Base-by-base conservation (phyloP, 2,329 filamentous ascomycete genomes). In the Calonectria honghensis region DNA sequence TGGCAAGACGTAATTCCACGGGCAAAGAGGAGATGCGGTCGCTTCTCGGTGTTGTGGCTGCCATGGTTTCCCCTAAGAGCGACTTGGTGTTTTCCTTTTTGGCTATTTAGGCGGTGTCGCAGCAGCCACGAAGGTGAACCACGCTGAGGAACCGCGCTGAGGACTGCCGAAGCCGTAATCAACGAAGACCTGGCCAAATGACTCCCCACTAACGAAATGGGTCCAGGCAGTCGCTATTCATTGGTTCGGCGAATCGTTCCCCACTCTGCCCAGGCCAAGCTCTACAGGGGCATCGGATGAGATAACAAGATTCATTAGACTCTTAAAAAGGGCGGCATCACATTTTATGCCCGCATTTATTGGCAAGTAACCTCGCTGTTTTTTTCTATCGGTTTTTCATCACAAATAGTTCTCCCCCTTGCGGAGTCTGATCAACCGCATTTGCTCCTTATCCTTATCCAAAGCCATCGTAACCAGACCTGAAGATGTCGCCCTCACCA, bases 381-480 rank as follows among this genome's bases (percentile, higher is more conserved):
- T n/a, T 2, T n/a, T 6, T 6, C 7, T 1, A n/a, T n/a, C 0
- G 16, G n/a, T 20, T 7, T 20, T 7, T 18, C 6, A n/a, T n/a
- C 18, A 45, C 6, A 45, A 41, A 45, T n/a, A 45, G 20, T 45
- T 7, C 18, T n/a, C 6, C 16, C 18, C 41, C 18, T 45, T 45
- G 6, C 6, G 18, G 41, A 45, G 41, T 6, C 18, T 45, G 3
- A 20, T 45, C 41, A 20, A 2, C 18, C 10, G 41, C 41, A n/a
- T 45, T 45, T 45, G 41, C 18, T 45, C 18, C 18, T 45, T 18
- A n/a, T 41, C 39, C 16, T 41, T 41, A 6, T 41, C 39, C 16
- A 41, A 16, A 7, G 39, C 39, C 13, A 39, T 39, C 37, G 37
- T 39, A 16, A 39, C 37, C 14, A 10, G 18, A 14, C 37, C 37